A percentile compares a stretch with the other conserved stretches of the same genome.
Conservation (phyloP, 2,329 filamentous ascomycete genomes). For the Cyphellophora attinorum region DNA sequence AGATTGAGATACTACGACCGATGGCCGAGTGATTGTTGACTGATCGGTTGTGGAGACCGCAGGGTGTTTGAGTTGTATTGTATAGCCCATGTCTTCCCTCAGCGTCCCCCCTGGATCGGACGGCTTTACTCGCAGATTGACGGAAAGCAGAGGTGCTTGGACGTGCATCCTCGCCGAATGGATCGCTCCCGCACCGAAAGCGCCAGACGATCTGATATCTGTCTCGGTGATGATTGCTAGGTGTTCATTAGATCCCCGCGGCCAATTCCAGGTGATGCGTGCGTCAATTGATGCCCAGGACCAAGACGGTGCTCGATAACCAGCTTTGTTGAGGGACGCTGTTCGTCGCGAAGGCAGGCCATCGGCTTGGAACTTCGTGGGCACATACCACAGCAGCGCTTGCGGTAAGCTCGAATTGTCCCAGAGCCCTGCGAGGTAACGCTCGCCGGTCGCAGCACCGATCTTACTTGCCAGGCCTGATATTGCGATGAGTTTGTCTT, state of each 20-base stretch:
- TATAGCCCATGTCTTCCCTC: neutral
- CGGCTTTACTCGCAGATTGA: neutral
- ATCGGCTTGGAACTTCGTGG: neutral
- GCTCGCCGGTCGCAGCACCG: neutral
- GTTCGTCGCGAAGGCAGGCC: neutral
- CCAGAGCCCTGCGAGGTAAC: constrained; percentile 4
- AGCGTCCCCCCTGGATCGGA: neutral
- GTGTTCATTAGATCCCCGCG: neutral
- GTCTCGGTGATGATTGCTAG: neutral
- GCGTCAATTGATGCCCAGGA: constrained; percentile 9
- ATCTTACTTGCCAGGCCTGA: constrained; percentile 3
- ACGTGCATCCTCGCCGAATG: neutral
- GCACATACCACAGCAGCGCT: constrained; percentile 2
- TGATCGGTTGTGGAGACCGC: neutral
- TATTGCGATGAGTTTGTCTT: constrained; percentile 6
- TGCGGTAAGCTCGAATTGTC: constrained; percentile 1
- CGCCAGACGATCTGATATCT: neutral
- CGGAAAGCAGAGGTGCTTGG: neutral
- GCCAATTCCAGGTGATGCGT: constrained; percentile 2
- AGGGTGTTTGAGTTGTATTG: neutral
- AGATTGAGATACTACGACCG: too few species aligned
- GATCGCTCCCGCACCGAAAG: neutral
- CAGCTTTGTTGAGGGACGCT: neutral
- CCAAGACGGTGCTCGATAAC: constrained; percentile 6
- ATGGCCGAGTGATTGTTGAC: too few species aligned